Base-by-base conservation (phyloP, 257 asterid species). In the Penstemon barbatus region DNA sequence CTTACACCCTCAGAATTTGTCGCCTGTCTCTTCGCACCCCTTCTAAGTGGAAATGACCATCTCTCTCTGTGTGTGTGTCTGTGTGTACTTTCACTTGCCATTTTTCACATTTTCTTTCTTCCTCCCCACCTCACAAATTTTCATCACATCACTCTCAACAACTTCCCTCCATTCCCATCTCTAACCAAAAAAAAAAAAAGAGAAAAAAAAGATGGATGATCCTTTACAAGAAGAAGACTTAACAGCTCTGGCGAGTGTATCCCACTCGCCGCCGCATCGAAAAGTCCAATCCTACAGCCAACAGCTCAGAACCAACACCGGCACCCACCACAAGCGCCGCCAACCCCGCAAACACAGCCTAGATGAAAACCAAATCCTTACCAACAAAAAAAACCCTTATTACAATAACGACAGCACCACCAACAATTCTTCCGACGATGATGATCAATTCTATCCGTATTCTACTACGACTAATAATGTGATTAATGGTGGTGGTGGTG, bases 281-380 rank as follows among this genome's bases (percentile, higher is more conserved):
- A 86, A 84, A n/a, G 71, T 74, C 11, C 77, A 81, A 0, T 77
- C 84, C 7, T 76, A 86, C 68, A 84, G 89, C 87, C 93, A 89
- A n/a, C 89, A 86, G 71, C 78, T 89, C 7, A 60, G 94, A 1
- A 73, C 85, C 7, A 71, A 66, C 78, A 85, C 94, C 43, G 86
- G 78, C 40, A 82, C 86, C 41, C 79, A 77, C 73, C 74, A 74
- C 71, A 84, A 82, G 74, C 83, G 83, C 4, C 77, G 62, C 61
- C 84, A 78, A 74, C 69, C 81, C 40, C 87, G 96, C 45, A 86
- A 88, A 33, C 89, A 86, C 69, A 89, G 94, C 84, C 91, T 89
- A 67, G 94, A 84, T 62, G 96, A 89, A 6, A 75, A 70, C 15
- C 80, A 78, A n/a, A 77, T 75, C 44, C 7, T 66, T 25, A 25